phyloP scores from a whole-genome alignment of 2,329 filamentous ascomycete species.

The Diplodia seriata region DNA sequence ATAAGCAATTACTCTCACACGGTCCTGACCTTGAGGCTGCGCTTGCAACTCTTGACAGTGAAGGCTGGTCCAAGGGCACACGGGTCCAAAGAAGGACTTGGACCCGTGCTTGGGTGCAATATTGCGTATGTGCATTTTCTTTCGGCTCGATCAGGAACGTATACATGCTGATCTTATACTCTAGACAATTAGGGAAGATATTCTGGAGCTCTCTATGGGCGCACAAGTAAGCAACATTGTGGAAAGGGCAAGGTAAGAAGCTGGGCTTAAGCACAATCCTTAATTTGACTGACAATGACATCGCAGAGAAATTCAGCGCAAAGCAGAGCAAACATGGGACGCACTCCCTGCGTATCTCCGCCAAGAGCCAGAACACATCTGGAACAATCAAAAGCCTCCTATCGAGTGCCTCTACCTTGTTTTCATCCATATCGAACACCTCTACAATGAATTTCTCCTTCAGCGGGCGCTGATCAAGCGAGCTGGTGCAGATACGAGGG shows the following conservation, averaged over 20 bases:
- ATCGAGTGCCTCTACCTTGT: conserved; percentile 56
- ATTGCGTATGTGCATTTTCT: conserved; percentile 46
- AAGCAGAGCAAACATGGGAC: conserved; percentile 37
- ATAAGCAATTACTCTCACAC: conserved; percentile 57
- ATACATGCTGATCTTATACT: background rate
- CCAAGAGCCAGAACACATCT: conserved; percentile 34
- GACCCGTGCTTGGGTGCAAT: conserved; percentile 55
- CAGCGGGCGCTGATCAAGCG: conserved; percentile 59
- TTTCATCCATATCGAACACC: conserved; percentile 55
- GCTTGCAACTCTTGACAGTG: conserved; percentile 12
- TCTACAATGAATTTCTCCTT: conserved; percentile 66
- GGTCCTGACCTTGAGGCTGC: conserved; percentile 33
- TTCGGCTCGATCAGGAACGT: background rate
- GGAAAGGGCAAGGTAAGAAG: conserved; percentile 42
- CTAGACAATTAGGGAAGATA: conserved; percentile 56
- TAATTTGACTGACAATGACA: background rate
- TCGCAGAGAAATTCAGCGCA: conserved; percentile 38
- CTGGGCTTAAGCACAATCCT: background rate
- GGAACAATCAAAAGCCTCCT: conserved; percentile 32
- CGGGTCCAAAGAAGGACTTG: conserved; percentile 55
- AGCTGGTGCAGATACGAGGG: conserved; percentile 35
- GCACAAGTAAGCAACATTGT: conserved; percentile 46
- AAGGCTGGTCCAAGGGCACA: conserved; percentile 43
- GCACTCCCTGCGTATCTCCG: conserved; percentile 42
- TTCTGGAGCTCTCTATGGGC: conserved; percentile 64